Evolutionary conservation across 2,329 filamentous ascomycete genomes (phyloP).

Genomic region (Fusarium albidum): DNA sequence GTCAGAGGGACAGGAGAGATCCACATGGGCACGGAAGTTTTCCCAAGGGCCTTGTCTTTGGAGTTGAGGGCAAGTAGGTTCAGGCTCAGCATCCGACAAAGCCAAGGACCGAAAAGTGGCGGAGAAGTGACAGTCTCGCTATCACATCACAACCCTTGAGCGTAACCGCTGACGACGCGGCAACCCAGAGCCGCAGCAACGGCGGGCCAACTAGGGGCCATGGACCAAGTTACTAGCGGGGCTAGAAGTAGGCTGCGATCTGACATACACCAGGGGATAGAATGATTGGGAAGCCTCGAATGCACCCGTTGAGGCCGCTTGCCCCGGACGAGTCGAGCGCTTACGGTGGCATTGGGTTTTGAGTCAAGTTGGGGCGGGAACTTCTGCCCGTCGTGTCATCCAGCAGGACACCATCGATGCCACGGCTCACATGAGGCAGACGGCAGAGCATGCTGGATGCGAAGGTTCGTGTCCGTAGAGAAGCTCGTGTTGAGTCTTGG

Average conservation of each 20-base stretch:
- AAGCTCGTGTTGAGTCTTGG: constrained; percentile 13
- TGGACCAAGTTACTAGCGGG: constrained; percentile 12
- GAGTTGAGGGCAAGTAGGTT: constrained; percentile 7
- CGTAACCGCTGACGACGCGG: constrained; percentile 22
- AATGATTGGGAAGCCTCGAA: constrained; percentile 12
- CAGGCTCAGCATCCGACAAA: constrained; percentile 14
- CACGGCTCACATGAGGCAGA: constrained; percentile 21
- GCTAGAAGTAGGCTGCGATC: constrained; percentile 22
- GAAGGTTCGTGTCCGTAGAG: constrained; percentile 7
- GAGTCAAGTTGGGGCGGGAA: constrained; percentile 19
- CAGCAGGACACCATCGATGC: constrained; percentile 27
- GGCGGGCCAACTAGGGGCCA: constrained; percentile 12
- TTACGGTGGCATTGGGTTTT: constrained; percentile 20
- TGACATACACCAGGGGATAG: constrained; percentile 16
- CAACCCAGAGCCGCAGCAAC: constrained; percentile 4
- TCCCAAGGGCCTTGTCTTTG: constrained; percentile 17
- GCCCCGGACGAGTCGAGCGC: constrained; percentile 24
- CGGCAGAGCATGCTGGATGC: constrained; percentile 3
- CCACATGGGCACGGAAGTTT: constrained; percentile 21
- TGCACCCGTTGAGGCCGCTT: constrained; percentile 15
- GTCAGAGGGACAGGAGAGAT: constrained; percentile 3
- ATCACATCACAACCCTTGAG: constrained; percentile 23
- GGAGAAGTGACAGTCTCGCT: constrained; percentile 26
- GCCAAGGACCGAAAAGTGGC: constrained; percentile 22
- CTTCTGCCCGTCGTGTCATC: not conserved